These are phyloP conservation scores for Phoma sp. DNA, from an alignment of 2,329 filamentous ascomycete species.

Conservation along the genomic window DNA sequence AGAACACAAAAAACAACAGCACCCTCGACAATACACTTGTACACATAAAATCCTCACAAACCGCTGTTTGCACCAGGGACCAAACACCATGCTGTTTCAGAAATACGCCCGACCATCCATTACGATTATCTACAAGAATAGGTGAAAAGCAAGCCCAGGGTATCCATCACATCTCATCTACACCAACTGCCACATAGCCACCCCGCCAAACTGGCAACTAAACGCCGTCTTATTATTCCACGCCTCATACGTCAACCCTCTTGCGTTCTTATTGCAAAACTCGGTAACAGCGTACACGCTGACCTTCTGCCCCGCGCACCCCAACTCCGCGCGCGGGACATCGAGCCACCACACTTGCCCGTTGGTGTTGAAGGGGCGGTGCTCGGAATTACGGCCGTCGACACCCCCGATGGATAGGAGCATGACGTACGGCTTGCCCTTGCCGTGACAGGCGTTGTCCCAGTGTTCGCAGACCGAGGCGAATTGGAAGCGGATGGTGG, in stretches of 20 bases:
- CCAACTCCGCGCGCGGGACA: slow-evolving; percentile 61
- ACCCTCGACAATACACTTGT: too few species aligned
- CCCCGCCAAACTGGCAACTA: slow-evolving; percentile 53
- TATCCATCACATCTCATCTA: slow-evolving; percentile 17
- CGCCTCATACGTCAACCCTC: slow-evolving; percentile 56
- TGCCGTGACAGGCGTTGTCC: slow-evolving; percentile 72
- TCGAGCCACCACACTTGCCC: slow-evolving; percentile 84
- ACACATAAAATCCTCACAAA: too few species aligned
- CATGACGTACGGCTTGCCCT: slow-evolving; percentile 71
- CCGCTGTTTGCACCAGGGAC: too few species aligned
- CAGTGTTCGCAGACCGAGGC: slow-evolving; percentile 82
- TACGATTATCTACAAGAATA: background rate
- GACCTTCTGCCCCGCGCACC: slow-evolving; percentile 62
- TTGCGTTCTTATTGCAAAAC: slow-evolving; percentile 58
- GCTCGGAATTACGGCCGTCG: slow-evolving; percentile 72
- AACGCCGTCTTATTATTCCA: slow-evolving; percentile 48
- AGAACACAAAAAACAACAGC: too few species aligned
- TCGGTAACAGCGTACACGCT: slow-evolving; percentile 67
- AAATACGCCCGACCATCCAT: background rate
- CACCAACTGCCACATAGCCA: slow-evolving; percentile 63
- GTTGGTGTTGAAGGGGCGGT: slow-evolving; percentile 73
- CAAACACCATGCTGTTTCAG: too few species aligned
- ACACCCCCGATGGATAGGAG: slow-evolving; percentile 66
- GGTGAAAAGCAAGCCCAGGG: slow-evolving; percentile 1
- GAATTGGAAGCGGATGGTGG: slow-evolving; percentile 77